Conservation (phyloP, 2,329 filamentous ascomycete species). For the Cercospora brassicicola region DNA sequence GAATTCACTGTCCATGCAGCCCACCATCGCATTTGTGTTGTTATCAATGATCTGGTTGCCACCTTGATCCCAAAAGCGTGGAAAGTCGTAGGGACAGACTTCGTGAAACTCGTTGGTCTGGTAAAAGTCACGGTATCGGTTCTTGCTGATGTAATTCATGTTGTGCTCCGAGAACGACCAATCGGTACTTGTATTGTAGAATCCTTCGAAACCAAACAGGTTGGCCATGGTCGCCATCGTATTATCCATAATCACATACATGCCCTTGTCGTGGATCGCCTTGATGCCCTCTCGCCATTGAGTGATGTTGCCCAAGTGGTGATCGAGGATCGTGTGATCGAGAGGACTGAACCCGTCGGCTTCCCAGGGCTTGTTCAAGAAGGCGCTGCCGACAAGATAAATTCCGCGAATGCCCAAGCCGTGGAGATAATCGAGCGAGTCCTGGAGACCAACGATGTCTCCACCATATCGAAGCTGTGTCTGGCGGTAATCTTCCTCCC, state of each 20-base stretch:
- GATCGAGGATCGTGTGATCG: slow-evolving; percentile 63
- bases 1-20: slow-evolving; percentile 65
- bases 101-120: slow-evolving; percentile 56
- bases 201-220: slow-evolving; percentile 62
- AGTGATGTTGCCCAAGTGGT: slow-evolving; percentile 61
- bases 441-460: slow-evolving; percentile 58
- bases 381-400: slow-evolving; percentile 63
- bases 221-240: slow-evolving; percentile 66
- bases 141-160: slow-evolving; percentile 56
- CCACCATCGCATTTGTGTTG: slow-evolving; percentile 50
- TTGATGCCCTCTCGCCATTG: slow-evolving; percentile 59
- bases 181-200: slow-evolving; percentile 59
- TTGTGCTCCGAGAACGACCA: slow-evolving; percentile 59
- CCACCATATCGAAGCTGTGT: slow-evolving; percentile 66
- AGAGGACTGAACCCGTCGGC: slow-evolving; percentile 58
- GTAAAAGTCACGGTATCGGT: slow-evolving; percentile 60
- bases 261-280: slow-evolving; percentile 61
- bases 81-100: slow-evolving; percentile 55
- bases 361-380: slow-evolving; percentile 66
- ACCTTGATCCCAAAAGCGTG: slow-evolving; percentile 61
- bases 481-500: slow-evolving; percentile 60
- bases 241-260: slow-evolving; percentile 68
- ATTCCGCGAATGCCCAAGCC: slow-evolving; percentile 63
- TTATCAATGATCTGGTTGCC: slow-evolving; percentile 53
- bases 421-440: slow-evolving; percentile 64